Conservation (phyloP, 208 protist species). For the Tritrichomonas foetus region DNA sequence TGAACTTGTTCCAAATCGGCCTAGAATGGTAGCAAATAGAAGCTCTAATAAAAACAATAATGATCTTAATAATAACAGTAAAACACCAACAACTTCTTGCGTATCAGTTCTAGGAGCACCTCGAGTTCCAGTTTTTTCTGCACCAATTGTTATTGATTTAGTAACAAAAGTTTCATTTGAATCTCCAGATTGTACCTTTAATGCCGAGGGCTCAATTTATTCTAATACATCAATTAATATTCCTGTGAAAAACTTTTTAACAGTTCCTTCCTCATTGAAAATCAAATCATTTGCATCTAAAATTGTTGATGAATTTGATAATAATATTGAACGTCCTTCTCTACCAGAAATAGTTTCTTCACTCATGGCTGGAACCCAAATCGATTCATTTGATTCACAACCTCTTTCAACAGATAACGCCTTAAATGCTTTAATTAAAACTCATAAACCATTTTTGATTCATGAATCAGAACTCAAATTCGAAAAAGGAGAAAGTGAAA, state of each 20-base stretch:
- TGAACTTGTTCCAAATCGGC: not conserved
- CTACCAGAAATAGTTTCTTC: not conserved
- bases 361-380: not conserved
- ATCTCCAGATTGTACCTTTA: not conserved
- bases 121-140: not conserved
- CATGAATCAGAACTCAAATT: not conserved
- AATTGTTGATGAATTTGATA: not conserved
- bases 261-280: not conserved
- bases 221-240: not conserved
- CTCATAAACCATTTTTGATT: not conserved
- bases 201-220: not conserved
- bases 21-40: not conserved
- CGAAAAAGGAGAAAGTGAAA: not conserved
- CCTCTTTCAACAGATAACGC: not conserved
- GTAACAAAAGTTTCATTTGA: not conserved
- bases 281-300: not conserved
- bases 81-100: not conserved
- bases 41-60: not conserved
- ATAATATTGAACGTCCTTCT: not conserved
- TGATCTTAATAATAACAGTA: not conserved
- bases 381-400: no score
- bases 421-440: not conserved
- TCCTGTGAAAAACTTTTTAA: not conserved
- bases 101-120: not conserved
- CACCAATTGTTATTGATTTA: slow-evolving; percentile 29